phyloP scores from a whole-genome alignment of 768 basidiomycete genomes.

The Collybia sordida region DNA sequence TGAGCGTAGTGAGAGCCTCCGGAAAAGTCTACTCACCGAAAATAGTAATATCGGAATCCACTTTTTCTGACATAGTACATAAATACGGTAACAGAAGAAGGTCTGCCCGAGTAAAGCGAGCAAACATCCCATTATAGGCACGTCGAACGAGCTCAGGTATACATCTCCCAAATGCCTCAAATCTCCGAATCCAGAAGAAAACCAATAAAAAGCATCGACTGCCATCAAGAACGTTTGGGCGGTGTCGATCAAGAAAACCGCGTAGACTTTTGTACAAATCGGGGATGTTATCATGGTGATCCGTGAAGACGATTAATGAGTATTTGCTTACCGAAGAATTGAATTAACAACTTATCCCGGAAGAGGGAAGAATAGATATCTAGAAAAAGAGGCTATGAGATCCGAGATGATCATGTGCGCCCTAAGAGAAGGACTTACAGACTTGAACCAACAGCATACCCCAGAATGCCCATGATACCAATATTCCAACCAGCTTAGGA shows the following conservation, averaged over 20 bases:
- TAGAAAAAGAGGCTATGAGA: not conserved
- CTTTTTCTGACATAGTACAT: constrained; percentile 6
- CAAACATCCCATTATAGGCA: constrained; percentile 12
- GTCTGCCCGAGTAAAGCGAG: constrained; percentile 11
- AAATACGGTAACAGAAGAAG: constrained; percentile 18
- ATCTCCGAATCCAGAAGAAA: constrained; percentile 10
- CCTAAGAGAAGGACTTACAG: constrained; percentile 1
- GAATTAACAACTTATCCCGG: not conserved
- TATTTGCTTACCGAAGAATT: not conserved
- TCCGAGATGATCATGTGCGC: too few species aligned
- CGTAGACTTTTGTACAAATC: constrained; percentile 9
- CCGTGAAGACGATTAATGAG: too few species aligned
- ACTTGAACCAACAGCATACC: constrained; percentile 10
- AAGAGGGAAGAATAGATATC: not conserved
- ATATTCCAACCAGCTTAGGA: constrained; percentile 5
- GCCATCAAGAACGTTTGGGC: constrained; percentile 7
- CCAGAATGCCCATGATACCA: constrained; percentile 6
- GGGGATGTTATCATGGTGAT: too few species aligned
- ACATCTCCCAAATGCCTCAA: constrained; percentile 3
- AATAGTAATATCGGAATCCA: too few species aligned
- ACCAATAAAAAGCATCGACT: constrained; percentile 14
- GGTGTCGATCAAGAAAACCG: constrained; percentile 5
- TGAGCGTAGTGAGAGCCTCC: too few species aligned
- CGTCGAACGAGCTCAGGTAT: constrained; percentile 9
- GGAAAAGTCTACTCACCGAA: too few species aligned